These are phyloP conservation scores for Penicillium sp. DNA, from an alignment of 2,329 filamentous ascomycete genomes.

Conservation along the genomic window DNA sequence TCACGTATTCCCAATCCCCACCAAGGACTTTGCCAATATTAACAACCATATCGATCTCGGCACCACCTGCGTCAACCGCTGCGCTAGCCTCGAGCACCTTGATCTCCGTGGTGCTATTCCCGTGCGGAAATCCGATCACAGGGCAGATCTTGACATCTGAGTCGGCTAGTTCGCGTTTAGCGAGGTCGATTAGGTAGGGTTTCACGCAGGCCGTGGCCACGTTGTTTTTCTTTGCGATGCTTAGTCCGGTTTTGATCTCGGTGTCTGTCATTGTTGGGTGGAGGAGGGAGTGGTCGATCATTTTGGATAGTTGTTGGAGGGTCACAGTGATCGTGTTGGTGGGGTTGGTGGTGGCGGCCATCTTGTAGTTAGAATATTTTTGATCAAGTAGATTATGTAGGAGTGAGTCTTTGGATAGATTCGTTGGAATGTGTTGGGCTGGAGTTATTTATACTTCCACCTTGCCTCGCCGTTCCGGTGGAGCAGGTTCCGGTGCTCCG, in stretches of 20 bases:
- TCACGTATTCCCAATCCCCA: constrained; percentile 62
- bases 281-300: constrained; percentile 65
- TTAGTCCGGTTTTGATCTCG: constrained; percentile 56
- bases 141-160: constrained; percentile 58
- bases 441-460: no score
- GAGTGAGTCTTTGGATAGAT: not conserved
- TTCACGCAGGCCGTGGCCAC: constrained; percentile 65
- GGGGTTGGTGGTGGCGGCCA: not conserved
- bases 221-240: constrained; percentile 51
- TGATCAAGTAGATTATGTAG: no score
- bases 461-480: no score
- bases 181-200: constrained; percentile 58
- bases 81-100: constrained; percentile 60
- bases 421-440: no score
- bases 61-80: constrained; percentile 54
- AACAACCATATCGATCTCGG: constrained; percentile 65
- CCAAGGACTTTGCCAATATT: constrained; percentile 62
- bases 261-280: constrained; percentile 65
- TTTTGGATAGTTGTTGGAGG: constrained; percentile 36
- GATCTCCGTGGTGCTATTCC: constrained; percentile 58
- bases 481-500: no score
- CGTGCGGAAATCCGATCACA: constrained; percentile 66
- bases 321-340: constrained; percentile 35
- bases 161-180: constrained; percentile 53
- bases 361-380: not conserved